Conservation (phyloP, 495 filamentous ascomycete genomes). For the Neurospora sp. region DNA sequence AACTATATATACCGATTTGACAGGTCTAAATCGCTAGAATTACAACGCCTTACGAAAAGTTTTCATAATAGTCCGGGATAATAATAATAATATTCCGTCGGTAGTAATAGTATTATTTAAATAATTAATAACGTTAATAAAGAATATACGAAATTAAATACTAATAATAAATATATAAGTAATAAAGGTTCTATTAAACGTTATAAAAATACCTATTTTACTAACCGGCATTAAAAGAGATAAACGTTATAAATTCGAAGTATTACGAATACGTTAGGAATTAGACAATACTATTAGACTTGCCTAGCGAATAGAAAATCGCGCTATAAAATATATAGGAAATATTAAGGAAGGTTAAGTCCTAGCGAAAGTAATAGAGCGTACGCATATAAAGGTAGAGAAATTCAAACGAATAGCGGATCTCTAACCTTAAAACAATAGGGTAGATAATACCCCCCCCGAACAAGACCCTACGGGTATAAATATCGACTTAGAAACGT, state of each 20-base stretch:
- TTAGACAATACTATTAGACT: neutral
- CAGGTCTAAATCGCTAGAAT: neutral
- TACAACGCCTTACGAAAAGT: neutral
- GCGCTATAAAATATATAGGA: too few species aligned
- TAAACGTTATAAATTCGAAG: neutral
- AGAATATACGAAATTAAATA: neutral
- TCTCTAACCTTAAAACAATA: too few species aligned
- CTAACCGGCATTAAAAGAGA: neutral
- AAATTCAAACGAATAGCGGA: neutral
- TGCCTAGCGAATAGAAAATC: neutral
- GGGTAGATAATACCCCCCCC: too few species aligned
- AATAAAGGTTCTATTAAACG: neutral
- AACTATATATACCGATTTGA: neutral
- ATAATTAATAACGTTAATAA: neutral
- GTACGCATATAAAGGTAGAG: neutral
- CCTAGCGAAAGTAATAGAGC: neutral
- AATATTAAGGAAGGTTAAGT: neutral
- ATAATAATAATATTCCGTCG: too few species aligned
- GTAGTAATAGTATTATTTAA: too few species aligned
- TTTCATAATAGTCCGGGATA: too few species aligned
- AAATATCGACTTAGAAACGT: neutral
- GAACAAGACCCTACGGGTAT: neutral
- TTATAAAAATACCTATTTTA: neutral
- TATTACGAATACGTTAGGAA: neutral
- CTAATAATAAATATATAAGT: neutral